Conservation (phyloP, 1,139 yeast species). For the Suhomyces ambrosiae region DNA sequence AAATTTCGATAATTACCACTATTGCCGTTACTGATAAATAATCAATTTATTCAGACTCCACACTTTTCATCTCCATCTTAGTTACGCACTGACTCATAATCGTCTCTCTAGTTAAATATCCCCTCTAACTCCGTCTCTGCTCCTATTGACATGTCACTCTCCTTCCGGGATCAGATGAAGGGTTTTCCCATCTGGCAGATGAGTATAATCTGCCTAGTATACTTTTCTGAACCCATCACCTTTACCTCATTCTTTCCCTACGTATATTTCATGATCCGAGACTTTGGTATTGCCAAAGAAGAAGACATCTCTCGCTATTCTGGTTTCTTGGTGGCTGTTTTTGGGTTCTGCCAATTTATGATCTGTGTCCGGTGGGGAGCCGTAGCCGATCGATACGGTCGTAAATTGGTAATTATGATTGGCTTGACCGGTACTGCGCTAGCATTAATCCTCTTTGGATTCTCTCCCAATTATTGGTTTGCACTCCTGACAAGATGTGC, state of each 20-base stretch:
- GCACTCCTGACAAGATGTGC: constrained; percentile 36
- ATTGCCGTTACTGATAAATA: too few species aligned
- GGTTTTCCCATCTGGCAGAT: constrained; percentile 42
- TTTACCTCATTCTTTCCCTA: constrained; percentile 44
- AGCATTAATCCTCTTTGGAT: constrained; percentile 36
- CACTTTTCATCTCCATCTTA: too few species aligned
- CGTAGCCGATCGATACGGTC: constrained; percentile 34
- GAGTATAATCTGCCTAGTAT: constrained; percentile 32
- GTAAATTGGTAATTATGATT: constrained; percentile 34
- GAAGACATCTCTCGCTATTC: constrained; percentile 40
- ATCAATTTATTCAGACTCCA: too few species aligned
- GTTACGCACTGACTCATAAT: too few species aligned
- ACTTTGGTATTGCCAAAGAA: constrained; percentile 36
- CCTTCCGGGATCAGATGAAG: constrained; percentile 28
- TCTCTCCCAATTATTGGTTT: constrained; percentile 35
- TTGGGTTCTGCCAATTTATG: constrained; percentile 40
- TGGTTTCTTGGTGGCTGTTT: constrained; percentile 40
- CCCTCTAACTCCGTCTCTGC: too few species aligned
- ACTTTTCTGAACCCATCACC: constrained; percentile 42
- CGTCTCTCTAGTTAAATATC: too few species aligned
- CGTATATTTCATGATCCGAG: constrained; percentile 43
- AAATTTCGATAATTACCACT: too few species aligned
- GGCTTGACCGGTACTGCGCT: constrained; percentile 37
- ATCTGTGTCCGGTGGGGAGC: constrained; percentile 43
- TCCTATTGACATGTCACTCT: not conserved